Base-by-base conservation (phyloP, 495 filamentous ascomycete genomes). In the Neurospora sublineolata region DNA sequence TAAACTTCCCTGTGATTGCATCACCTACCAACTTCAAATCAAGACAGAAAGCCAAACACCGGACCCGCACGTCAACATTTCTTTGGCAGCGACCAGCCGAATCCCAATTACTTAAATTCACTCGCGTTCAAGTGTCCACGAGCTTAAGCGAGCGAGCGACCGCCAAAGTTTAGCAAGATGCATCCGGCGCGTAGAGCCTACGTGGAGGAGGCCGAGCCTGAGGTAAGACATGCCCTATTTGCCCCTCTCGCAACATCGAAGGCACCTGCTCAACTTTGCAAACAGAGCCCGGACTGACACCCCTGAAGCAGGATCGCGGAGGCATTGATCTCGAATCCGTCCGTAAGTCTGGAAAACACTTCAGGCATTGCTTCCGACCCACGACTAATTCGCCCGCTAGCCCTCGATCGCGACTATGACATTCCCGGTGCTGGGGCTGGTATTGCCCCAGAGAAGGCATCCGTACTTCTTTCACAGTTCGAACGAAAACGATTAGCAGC, bases 151-250 rank as follows among this genome's bases (percentile, higher is more conserved):
- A 68, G 33, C 41, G 33, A 58, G n/a, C 41, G 58, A 36, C 10
- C 18, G 52, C 52, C 68, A 20, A 41, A 67, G 69, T 77, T 74
- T 82, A 58, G 67, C 37, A 86, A 83, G 88, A 94, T 97, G 85
- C 95, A 97, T 83, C 95, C 95, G 44, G 87, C 95, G 75, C 86
- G 95, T 75, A 91, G 94, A 80, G 94, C 95, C n/a, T 97, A 97
- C 82, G 93, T 97, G 73, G 95, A 97, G 85, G 95, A 97, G 76
- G 89, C 82, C 11, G 84, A 86, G 33, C 84, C 90, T 27, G 88
- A 92, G 84, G 92, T 93, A 87, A 87, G 90, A 58, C 37, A 72
- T 70, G 70, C 73, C 70, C 38, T 36, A 69, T 20, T 30, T 72
- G 23, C 68, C 70, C 64, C 74, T 68, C 71, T 73, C 71, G 71